Percentiles rank a stretch among this genome's conserved stretches.
These are phyloP conservation scores for Argentina anserina DNA, from an alignment of 306 rosid species.

Conservation along the genomic window DNA sequence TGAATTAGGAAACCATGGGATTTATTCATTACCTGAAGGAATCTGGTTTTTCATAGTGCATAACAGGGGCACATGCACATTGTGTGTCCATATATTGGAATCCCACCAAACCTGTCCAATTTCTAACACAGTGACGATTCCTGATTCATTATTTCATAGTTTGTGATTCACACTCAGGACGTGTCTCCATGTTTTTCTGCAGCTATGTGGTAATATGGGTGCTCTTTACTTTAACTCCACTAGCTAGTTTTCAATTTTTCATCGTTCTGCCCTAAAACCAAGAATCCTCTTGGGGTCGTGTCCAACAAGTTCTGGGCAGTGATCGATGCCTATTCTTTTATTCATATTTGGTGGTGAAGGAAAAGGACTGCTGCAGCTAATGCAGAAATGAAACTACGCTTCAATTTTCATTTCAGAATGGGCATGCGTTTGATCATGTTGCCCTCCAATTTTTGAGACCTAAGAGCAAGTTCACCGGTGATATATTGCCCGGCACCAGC, in stretches of 20 bases:
- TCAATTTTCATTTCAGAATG: not conserved
- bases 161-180: not conserved
- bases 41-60: not conserved
- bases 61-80: not conserved
- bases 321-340: too few relatives aligned
- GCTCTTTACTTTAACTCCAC: too few relatives aligned
- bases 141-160: not conserved
- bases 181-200: not conserved
- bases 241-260: too few relatives aligned
- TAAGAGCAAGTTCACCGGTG: too few relatives aligned
- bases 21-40: not conserved
- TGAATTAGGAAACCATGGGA: not conserved
- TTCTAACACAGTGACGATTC: not conserved
- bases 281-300: not conserved
- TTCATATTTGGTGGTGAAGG: too few relatives aligned
- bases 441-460: slow-evolving; percentile 4
- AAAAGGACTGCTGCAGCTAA: too few relatives aligned
- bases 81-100: not conserved
- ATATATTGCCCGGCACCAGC: too few relatives aligned
- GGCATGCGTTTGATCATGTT: not conserved
- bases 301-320: not conserved
- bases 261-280: not conserved
- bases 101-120: not conserved
- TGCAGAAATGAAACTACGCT: not conserved
- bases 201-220: not conserved